Evolutionary conservation across 139 green algal genomes (phyloP), one percentile per base, ranked within the genome.

Genomic region (Yamagishiella unicocca): DNA sequence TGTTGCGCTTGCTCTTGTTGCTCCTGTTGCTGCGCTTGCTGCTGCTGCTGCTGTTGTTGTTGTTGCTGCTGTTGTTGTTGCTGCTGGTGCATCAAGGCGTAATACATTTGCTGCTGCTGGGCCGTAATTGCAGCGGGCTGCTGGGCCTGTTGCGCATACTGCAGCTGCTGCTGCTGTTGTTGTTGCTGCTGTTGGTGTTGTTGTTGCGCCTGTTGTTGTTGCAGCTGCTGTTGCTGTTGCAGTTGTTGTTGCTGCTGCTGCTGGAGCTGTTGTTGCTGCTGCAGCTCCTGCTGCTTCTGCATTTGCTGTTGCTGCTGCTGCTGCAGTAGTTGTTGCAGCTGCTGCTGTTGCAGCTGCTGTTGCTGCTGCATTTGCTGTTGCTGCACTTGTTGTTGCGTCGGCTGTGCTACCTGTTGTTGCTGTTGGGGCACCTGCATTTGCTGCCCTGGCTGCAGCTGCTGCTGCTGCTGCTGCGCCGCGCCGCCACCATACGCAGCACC

Each of bases 91-190:
- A 83, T 40, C 2, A 40, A 40, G 10, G 21, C 27, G 53, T 83
- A 83, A 53, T 71, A 35, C 53, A 83, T 19, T 5, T 76, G 27
- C 43, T 80, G 76, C 33, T 83, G 76, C 67, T 75, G 67, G 31
- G n/a, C 12, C 1, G 64, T 27, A n/a, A 19, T 38, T 31, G 64
- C n/a, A n/a, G 64, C 31, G 31, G 31, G 14, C 50, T 58, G 50
- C 50, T 12, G 12, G 50, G 50, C n/a, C n/a, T n/a, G n/a, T n/a
- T n/a, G n/a, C n/a, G n/a, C n/a, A n/a, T n/a, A n/a, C n/a, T n/a
- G n/a, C n/a, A n/a, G n/a, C n/a, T n/a, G n/a, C n/a, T n/a, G n/a
- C n/a, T n/a, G n/a, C n/a, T n/a, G n/a, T n/a, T n/a, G n/a, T n/a
- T n/a, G n/a, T n/a, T n/a, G n/a, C n/a, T 74, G 66, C 66, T 46